Percentiles rank a stretch among this genome's conserved stretches.
These are phyloP conservation scores for Coemansia guatemalensis DNA, from an alignment of 192 early-diverging fungal species.

Conservation along the genomic window DNA sequence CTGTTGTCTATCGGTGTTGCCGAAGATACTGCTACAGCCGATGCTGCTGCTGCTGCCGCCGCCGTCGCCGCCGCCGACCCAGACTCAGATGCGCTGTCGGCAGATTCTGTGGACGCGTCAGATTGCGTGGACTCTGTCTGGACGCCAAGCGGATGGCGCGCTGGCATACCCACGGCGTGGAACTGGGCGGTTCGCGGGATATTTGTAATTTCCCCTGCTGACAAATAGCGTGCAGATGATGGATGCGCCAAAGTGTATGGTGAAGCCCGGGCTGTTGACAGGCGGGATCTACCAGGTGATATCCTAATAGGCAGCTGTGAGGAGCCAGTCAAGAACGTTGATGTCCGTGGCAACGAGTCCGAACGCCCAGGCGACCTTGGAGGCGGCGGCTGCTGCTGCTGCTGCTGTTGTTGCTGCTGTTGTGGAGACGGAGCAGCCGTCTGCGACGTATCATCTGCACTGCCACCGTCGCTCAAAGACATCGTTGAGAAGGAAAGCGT, in stretches of 20 bases:
- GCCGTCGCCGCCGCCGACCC: slow-evolving; percentile 1
- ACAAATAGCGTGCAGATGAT: slow-evolving; percentile 5
- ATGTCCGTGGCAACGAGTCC: neutral
- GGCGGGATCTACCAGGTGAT: slow-evolving; percentile 9
- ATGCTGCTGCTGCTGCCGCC: slow-evolving; percentile 8
- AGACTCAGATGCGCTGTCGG: slow-evolving; percentile 16
- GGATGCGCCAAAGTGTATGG: slow-evolving; percentile 25
- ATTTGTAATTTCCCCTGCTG: slow-evolving; percentile 26
- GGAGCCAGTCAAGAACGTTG: slow-evolving; percentile 20
- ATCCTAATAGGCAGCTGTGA: slow-evolving; percentile 31
- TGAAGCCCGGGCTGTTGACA: slow-evolving; percentile 18
- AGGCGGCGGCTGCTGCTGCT: neutral
- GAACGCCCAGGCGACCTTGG: neutral
- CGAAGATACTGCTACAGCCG: neutral
- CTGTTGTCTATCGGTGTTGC: neutral
- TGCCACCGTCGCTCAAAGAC: neutral
- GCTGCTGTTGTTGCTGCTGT: slow-evolving; percentile 5
- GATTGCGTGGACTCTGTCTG: slow-evolving; percentile 40
- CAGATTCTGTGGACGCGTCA: slow-evolving; percentile 35
- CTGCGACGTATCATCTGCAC: neutral
- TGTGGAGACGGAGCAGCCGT: neutral
- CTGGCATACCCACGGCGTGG: slow-evolving; percentile 46
- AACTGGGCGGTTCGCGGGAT: slow-evolving; percentile 52
- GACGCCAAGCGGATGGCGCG: slow-evolving; percentile 47
- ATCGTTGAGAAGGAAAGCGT: neutral